Conservation (phyloP, 2,329 filamentous ascomycete genomes). For the Fusarium lateritium region DNA sequence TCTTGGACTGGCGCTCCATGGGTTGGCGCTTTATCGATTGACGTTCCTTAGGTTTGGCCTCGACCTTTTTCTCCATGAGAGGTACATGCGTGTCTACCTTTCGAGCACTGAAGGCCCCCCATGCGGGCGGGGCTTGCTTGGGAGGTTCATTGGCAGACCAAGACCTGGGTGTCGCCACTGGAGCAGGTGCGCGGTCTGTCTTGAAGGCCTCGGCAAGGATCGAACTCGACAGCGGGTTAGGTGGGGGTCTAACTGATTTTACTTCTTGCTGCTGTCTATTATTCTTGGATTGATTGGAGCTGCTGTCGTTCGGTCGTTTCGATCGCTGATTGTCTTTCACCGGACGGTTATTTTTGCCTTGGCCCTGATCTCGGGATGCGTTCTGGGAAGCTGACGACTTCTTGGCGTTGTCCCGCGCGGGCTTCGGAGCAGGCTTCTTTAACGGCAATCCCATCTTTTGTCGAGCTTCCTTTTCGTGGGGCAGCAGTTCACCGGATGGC, state of each 20-base stretch:
- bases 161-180: constrained; percentile 47
- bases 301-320: constrained; percentile 6
- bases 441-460: constrained; percentile 44
- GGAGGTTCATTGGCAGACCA: constrained; percentile 41
- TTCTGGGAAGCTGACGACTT: constrained; percentile 4
- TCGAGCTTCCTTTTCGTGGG: constrained; percentile 58
- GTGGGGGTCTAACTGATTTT: constrained; percentile 2
- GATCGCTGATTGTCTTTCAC: constrained; percentile 4
- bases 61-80: neutral
- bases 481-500: constrained; percentile 50
- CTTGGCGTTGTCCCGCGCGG: constrained; percentile 15
- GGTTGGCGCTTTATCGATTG: constrained; percentile 1
- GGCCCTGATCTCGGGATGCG: constrained; percentile 12
- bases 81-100: constrained; percentile 43
- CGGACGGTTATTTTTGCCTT: constrained; percentile 10
- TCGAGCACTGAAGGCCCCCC: constrained; percentile 47
- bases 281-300: neutral
- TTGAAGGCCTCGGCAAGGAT: constrained; percentile 55
- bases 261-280: constrained; percentile 15
- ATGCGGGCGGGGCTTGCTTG: constrained; percentile 22
- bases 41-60: neutral
- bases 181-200: constrained; percentile 45
- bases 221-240: constrained; percentile 46
- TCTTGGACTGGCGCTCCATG: neutral
- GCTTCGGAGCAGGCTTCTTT: constrained; percentile 29